A percentile compares a stretch with the other conserved stretches of the same genome.
Evolutionary conservation across 192 early-diverging fungal genomes (phyloP).

Genomic region (Phycomyces nitens): DNA sequence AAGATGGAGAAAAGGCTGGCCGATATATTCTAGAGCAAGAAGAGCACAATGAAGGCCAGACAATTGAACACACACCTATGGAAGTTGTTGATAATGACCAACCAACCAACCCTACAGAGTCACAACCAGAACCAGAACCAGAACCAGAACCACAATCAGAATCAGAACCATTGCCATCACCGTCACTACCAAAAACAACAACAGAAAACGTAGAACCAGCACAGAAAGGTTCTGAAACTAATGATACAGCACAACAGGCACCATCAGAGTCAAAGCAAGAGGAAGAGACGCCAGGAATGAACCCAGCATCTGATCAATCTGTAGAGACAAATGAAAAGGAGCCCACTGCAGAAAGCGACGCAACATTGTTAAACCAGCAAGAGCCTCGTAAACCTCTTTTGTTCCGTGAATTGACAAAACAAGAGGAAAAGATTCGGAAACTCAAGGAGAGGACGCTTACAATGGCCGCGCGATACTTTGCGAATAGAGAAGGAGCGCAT

Average conservation of each 20-base stretch:
- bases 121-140: neutral
- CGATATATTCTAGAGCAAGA: slow-evolving; percentile 25
- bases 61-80: slow-evolving; percentile 13
- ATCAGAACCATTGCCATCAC: neutral
- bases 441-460: slow-evolving; percentile 36
- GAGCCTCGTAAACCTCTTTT: slow-evolving; percentile 21
- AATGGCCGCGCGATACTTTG: slow-evolving; percentile 43
- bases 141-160: neutral
- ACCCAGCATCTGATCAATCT: too few species aligned
- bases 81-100: slow-evolving; percentile 1
- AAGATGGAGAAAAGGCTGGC: slow-evolving; percentile 44
- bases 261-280: too few species aligned
- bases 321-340: neutral
- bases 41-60: slow-evolving; percentile 6
- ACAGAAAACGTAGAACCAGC: neutral
- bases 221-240: neutral
- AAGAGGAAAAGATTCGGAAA: slow-evolving; percentile 22
- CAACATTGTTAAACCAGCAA: neutral
- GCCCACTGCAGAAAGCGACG: slow-evolving; percentile 1
- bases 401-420: slow-evolving; percentile 13
- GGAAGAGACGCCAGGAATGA: too few species aligned
- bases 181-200: neutral
- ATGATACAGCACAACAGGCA: too few species aligned
- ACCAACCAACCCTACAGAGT: neutral
- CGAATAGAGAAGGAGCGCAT: slow-evolving; percentile 44